Conservation (phyloP, 768 basidiomycete genomes). For the Boletus tomentosulus region DNA sequence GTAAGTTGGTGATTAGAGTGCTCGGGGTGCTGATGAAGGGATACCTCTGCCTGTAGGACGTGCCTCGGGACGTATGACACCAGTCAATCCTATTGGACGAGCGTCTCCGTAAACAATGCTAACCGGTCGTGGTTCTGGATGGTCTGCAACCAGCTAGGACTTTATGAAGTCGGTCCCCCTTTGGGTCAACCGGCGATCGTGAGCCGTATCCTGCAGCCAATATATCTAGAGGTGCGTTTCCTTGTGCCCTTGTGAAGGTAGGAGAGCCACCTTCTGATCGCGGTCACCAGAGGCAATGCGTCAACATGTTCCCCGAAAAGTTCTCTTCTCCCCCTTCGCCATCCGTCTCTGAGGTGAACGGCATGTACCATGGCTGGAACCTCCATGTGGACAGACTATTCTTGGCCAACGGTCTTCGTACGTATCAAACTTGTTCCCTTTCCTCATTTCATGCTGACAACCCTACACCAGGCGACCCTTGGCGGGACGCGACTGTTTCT, state of each 20-base stretch:
- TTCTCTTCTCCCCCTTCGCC: conserved; percentile 48
- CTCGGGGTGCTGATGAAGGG: conserved; percentile 29
- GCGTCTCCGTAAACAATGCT: conserved; percentile 52
- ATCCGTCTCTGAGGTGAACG: conserved; percentile 41
- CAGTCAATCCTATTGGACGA: conserved; percentile 43
- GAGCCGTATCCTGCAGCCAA: conserved; percentile 31
- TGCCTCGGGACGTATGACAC: conserved; percentile 43
- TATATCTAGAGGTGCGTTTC: conserved; percentile 24
- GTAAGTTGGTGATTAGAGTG: conserved; percentile 34
- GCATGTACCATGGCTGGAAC: conserved; percentile 58
- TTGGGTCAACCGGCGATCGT: conserved; percentile 31
- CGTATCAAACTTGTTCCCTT: conserved; percentile 15
- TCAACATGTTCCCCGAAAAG: conserved; percentile 58
- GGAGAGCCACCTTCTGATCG: neutral
- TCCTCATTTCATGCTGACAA: neutral
- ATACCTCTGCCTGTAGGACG: conserved; percentile 24
- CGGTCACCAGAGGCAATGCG: conserved; percentile 57
- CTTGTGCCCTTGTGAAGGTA: neutral
- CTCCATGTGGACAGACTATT: conserved; percentile 54
- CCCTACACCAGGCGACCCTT: conserved; percentile 57
- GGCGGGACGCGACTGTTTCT: conserved; percentile 67
- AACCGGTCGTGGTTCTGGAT: conserved; percentile 71
- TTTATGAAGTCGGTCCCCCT: conserved; percentile 38
- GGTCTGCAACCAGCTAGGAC: conserved; percentile 71
- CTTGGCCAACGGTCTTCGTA: conserved; percentile 67